These are phyloP conservation scores for Dioscorea alata DNA, from an alignment of 106 monocot species.

Conservation along the genomic window DNA sequence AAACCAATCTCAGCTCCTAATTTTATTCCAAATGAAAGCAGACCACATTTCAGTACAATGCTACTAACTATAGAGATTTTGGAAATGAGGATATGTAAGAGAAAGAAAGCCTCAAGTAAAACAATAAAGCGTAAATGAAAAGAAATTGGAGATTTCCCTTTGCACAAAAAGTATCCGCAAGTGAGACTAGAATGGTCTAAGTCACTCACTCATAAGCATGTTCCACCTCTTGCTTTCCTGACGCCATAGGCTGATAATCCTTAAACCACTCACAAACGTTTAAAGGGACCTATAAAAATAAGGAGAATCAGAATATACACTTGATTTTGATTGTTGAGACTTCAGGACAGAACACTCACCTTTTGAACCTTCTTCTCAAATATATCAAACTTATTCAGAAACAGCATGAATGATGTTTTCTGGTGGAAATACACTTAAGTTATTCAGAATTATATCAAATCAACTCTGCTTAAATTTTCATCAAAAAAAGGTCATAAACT, in stretches of 20 bases:
- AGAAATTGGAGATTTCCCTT: too few relatives aligned
- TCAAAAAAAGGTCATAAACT: background rate
- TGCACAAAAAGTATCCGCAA: too few relatives aligned
- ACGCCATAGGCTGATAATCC: slow-evolving; percentile 80
- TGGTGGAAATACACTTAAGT: slow-evolving; percentile 20
- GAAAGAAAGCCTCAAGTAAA: too few relatives aligned
- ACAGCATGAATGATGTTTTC: slow-evolving; percentile 96
- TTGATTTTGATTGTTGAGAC: background rate
- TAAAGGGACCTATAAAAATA: slow-evolving; percentile 63
- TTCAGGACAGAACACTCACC: slow-evolving; percentile 22
- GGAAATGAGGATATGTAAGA: too few relatives aligned
- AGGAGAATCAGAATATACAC: background rate
- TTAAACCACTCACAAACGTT: slow-evolving; percentile 97
- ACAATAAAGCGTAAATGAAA: too few relatives aligned
- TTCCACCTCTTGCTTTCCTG: slow-evolving; percentile 96
- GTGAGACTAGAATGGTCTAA: background rate
- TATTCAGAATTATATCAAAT: slow-evolving; percentile 4
- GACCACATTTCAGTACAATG: too few relatives aligned
- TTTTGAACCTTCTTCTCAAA: slow-evolving; percentile 89
- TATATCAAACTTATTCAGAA: slow-evolving; percentile 97
- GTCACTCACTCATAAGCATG: slow-evolving; percentile 92
- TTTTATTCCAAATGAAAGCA: too few relatives aligned
- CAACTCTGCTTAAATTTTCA: background rate
- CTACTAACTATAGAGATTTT: too few relatives aligned
- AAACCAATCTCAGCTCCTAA: too few relatives aligned